Evolutionary conservation across 768 basidiomycete genomes (phyloP).

Genomic region (Lactarius pseudohatsudake): DNA sequence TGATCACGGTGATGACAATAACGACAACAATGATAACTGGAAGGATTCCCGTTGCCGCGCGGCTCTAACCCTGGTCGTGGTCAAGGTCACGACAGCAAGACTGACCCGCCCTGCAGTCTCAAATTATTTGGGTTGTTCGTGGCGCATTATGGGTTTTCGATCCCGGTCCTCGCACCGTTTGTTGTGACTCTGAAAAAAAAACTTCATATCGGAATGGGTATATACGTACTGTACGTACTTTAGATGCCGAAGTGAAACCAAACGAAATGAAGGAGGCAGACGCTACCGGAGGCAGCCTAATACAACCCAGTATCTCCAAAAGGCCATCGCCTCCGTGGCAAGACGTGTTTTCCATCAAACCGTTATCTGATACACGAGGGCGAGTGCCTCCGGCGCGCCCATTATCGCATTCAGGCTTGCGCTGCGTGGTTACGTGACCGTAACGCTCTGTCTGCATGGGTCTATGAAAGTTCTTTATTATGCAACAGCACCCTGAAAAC

Average conservation of each 20-base stretch:
- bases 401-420: neutral
- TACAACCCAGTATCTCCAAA: neutral
- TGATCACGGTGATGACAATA: neutral
- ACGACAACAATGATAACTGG: neutral
- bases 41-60: neutral
- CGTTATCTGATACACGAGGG: neutral
- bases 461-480: neutral
- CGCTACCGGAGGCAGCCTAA: neutral
- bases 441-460: neutral
- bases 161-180: neutral
- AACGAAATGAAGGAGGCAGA: neutral
- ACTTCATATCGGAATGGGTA: too few species aligned
- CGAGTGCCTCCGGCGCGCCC: neutral
- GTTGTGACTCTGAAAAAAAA: neutral
- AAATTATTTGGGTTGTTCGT: neutral
- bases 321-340: neutral
- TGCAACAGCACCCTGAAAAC: neutral
- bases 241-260: neutral
- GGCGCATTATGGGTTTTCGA: neutral
- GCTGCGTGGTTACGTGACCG: neutral
- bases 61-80: neutral
- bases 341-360: neutral
- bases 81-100: neutral
- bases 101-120: neutral
- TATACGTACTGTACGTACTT: neutral